These are phyloP conservation scores for Annulohypoxylon stygium DNA, from an alignment of 495 filamentous ascomycete genomes.

Conservation along the genomic window DNA sequence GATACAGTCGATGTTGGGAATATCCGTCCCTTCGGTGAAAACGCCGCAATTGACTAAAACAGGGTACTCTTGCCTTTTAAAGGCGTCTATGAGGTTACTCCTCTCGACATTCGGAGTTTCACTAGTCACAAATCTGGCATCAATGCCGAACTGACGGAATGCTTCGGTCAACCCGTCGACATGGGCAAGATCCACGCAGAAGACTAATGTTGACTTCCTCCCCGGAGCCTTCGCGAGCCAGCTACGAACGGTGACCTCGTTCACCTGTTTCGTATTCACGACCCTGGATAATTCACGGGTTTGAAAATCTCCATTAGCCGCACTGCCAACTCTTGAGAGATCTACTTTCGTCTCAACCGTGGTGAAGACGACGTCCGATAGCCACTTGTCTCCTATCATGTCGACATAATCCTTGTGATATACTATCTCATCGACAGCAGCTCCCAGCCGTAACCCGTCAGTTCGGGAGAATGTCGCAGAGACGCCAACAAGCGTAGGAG, in stretches of 20 bases:
- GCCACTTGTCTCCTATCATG: slow-evolving; percentile 90
- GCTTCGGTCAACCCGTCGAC: slow-evolving; percentile 75
- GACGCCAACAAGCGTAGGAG: slow-evolving; percentile 86
- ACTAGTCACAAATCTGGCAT: slow-evolving; percentile 86
- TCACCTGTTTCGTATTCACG: slow-evolving; percentile 82
- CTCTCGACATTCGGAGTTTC: slow-evolving; percentile 76
- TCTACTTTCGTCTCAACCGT: slow-evolving; percentile 87
- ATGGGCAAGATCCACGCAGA: slow-evolving; percentile 91
- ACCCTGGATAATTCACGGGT: slow-evolving; percentile 76
- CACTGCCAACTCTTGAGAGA: slow-evolving; percentile 73
- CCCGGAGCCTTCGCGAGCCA: slow-evolving; percentile 81
- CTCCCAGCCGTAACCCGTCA: slow-evolving; percentile 88
- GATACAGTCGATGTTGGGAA: slow-evolving; percentile 96
- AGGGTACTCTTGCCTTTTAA: slow-evolving; percentile 80
- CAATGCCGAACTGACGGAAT: slow-evolving; percentile 82
- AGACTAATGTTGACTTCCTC: slow-evolving; percentile 89
- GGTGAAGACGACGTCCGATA: slow-evolving; percentile 90
- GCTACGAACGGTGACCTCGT: slow-evolving; percentile 83
- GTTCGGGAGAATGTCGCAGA: slow-evolving; percentile 92
- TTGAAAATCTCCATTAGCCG: slow-evolving; percentile 82
- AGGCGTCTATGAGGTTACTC: slow-evolving; percentile 75
- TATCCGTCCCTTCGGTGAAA: slow-evolving; percentile 96
- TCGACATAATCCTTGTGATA: slow-evolving; percentile 98
- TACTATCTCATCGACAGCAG: slow-evolving; percentile 94
- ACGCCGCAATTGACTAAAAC: slow-evolving; percentile 96